These are phyloP conservation scores for Artemisia annua DNA, from an alignment of 129 eudicot species.

Conservation along the genomic window DNA sequence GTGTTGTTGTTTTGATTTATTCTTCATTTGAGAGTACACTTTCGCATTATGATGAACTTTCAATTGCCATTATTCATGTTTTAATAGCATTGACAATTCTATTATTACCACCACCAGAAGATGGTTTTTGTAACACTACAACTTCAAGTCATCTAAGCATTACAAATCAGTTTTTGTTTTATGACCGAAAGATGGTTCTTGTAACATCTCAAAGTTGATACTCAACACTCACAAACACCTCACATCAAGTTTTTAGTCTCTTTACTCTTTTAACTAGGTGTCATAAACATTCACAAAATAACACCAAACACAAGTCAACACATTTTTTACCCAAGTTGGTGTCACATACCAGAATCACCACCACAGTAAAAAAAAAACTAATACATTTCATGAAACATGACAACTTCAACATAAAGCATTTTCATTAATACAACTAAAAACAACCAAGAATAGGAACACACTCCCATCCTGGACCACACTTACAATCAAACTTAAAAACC, in stretches of 20 bases:
- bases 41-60: too few relatives aligned
- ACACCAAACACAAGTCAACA: background rate
- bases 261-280: background rate
- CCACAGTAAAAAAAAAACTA: background rate
- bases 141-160: too few relatives aligned
- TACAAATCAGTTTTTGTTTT: too few relatives aligned
- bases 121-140: too few relatives aligned
- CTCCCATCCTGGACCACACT: conserved; percentile 30
- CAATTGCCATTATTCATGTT: too few relatives aligned
- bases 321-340: background rate
- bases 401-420: conserved; percentile 18
- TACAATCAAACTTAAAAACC: conserved; percentile 3
- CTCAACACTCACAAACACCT: too few relatives aligned
- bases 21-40: too few relatives aligned
- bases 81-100: too few relatives aligned
- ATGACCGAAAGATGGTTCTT: too few relatives aligned
- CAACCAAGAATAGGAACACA: conserved; percentile 30
- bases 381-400: background rate
- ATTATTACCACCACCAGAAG: too few relatives aligned
- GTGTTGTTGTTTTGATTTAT: too few relatives aligned
- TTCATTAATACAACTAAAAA: conserved; percentile 27
- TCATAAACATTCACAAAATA: background rate
- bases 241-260: background rate
- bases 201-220: too few relatives aligned
- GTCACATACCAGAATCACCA: background rate